Evolutionary conservation across 805 yeast genomes (phyloP).

Genomic region (Starmerella gropengiesseri): DNA sequence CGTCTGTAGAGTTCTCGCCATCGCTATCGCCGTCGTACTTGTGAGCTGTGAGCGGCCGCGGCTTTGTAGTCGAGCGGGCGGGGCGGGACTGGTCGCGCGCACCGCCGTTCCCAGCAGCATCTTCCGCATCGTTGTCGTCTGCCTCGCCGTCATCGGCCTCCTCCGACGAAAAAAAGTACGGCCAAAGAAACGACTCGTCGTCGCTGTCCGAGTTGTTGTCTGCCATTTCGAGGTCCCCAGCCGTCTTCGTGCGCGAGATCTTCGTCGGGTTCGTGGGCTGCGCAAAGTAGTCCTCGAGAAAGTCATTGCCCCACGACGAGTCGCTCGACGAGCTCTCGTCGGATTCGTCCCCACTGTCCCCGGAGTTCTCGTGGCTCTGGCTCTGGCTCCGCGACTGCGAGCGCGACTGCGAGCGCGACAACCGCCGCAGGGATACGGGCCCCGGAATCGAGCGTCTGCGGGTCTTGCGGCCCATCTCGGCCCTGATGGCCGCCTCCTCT

Average conservation of each 20-base stretch:
- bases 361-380: conserved; percentile 12
- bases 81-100: not conserved
- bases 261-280: conserved; percentile 6
- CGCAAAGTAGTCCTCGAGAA: conserved; percentile 21
- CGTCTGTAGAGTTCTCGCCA: conserved; percentile 11
- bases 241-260: not conserved
- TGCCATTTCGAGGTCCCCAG: conserved; percentile 9
- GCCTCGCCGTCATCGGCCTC: conserved; percentile 27
- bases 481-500: conserved; percentile 33
- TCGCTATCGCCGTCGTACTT: not conserved
- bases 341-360: conserved; percentile 26
- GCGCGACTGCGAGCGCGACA: conserved; percentile 15
- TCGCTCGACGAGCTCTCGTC: conserved; percentile 20
- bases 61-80: not conserved
- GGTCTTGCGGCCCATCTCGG: conserved; percentile 18
- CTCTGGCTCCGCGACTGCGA: not conserved
- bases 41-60: not conserved
- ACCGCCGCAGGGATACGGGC: conserved; percentile 15
- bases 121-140: not conserved
- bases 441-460: conserved; percentile 9
- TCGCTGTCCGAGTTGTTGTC: conserved; percentile 11
- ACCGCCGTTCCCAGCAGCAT: not conserved
- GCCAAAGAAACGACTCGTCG: conserved; percentile 65
- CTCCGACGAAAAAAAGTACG: conserved; percentile 51
- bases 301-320: conserved; percentile 24